Evolutionary conservation across 306 rosid genomes (phyloP), one percentile per base, ranked within the genome.

Genomic region (Benincasa hispida): DNA sequence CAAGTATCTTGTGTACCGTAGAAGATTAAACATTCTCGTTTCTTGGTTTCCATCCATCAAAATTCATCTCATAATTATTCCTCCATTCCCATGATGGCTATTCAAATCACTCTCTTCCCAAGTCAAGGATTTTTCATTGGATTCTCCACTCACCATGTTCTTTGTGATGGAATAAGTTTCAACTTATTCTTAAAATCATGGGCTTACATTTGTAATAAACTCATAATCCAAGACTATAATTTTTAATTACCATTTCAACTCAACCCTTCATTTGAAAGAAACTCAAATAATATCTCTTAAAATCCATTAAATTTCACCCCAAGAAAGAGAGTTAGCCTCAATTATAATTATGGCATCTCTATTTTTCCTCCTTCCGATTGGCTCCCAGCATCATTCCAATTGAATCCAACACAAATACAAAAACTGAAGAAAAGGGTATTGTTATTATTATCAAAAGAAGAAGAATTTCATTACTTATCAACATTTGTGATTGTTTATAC

Each of bases 31-130:
- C 60, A 48, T 1, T 76, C 72, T 70, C 85, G 77, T n/a, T 50
- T 77, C 21, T 74, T 90, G 5, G 0, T 30, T 86, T 89, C 95
- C 24, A 57, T 1, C 5, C 1, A 12, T 47, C 1, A 68, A 17
- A 48, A 32, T 32, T 32, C 35, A 32, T 88, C 61, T 70, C 42
- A 6, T 34, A 67, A 2, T 30, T 83, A 79, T 10, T 4, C 56
- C 8, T 6, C 21, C 2, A 12, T 18, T 15, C 35, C 87, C 10
- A 75, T 54, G 48, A 0, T 86, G 24, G 65, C 92, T 1, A 32
- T 90, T 15, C 91, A 87, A 27, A 56, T 90, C 22, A 86, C 92
- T 3, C 41, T 76, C 1, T 87, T 90, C 22, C 85, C 90, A 6
- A 68, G 77, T 28, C 32, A 21, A 4, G 92, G 92, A 0, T 88